phyloP scores from a whole-genome alignment of 495 filamentous ascomycete genomes.

The Podospora comata region DNA sequence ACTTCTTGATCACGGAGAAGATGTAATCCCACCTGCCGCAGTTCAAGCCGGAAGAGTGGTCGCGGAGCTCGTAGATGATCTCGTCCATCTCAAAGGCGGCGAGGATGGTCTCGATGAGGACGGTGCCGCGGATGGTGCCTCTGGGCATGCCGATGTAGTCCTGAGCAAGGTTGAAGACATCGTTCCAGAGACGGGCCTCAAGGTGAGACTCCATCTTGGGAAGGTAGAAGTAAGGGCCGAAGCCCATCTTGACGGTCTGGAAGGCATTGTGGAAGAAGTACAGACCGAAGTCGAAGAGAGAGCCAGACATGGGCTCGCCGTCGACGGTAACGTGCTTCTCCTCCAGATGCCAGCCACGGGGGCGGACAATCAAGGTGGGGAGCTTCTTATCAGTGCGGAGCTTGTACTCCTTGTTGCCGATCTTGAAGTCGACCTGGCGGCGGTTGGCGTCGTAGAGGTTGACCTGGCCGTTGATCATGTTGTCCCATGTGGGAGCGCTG shows the following conservation, averaged over 20 bases:
- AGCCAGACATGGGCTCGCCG: conserved; percentile 89
- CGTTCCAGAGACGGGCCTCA: conserved; percentile 97
- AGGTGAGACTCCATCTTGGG: conserved; percentile 99
- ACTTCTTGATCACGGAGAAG: conserved; percentile 99
- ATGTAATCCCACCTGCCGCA: conserved; percentile 99
- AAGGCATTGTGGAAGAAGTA: conserved; percentile 99
- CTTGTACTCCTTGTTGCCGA: conserved; percentile 94
- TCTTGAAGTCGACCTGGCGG: conserved; percentile 93
- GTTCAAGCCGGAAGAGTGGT: conserved; percentile 95
- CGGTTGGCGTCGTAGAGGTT: conserved; percentile 98
- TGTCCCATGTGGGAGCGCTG: conserved; percentile 96
- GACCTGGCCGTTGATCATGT: conserved; percentile 98
- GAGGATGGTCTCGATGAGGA: conserved; percentile 96
- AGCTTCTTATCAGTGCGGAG: conserved; percentile 79
- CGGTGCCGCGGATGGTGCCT: conserved; percentile 92
- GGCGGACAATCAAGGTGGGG: conserved; percentile 81
- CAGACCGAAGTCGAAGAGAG: conserved; percentile 95
- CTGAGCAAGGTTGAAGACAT: conserved; percentile 95
- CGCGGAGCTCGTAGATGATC: conserved; percentile 99
- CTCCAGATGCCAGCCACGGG: conserved; percentile 91
- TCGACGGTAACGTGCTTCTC: conserved; percentile 98
- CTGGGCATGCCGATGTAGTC: conserved; percentile 85
- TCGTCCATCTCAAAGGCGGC: conserved; percentile 99
- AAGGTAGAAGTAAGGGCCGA: conserved; percentile 97
- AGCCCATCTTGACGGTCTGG: conserved; percentile 78